A percentile compares a stretch with the other conserved stretches of the same genome.
These are phyloP conservation scores for Fonsecaea pugnacius DNA, from an alignment of 2,329 filamentous ascomycete species.

Conservation along the genomic window DNA sequence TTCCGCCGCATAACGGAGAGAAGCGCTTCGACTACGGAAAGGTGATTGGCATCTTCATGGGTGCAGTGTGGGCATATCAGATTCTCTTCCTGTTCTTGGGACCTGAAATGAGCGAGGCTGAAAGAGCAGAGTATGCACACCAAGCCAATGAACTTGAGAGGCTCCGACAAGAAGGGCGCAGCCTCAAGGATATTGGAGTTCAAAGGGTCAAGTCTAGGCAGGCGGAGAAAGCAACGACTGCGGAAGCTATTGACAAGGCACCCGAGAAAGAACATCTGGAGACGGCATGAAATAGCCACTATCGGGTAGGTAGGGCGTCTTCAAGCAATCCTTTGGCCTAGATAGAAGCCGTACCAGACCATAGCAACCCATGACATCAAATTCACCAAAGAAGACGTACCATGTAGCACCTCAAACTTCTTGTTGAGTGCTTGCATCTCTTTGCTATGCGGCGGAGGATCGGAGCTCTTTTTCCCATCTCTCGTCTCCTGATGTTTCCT, in stretches of 20 bases:
- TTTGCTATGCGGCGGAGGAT: slow-evolving; percentile 75
- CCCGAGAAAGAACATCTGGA: slow-evolving; percentile 13
- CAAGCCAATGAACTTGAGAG: slow-evolving; percentile 35
- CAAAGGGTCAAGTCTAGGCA: slow-evolving; percentile 22
- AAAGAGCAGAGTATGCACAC: slow-evolving; percentile 38
- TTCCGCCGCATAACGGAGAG: slow-evolving; percentile 41
- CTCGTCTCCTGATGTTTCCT: slow-evolving; percentile 82
- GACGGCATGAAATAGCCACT: background rate
- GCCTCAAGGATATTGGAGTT: slow-evolving; percentile 35
- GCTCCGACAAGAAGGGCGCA: slow-evolving; percentile 34
- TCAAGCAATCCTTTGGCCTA: slow-evolving; percentile 66
- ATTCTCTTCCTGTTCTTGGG: slow-evolving; percentile 44
- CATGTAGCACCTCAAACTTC: slow-evolving; percentile 78
- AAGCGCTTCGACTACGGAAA: slow-evolving; percentile 49
- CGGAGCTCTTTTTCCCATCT: slow-evolving; percentile 86
- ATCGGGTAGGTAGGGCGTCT: background rate
- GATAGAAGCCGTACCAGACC: slow-evolving; percentile 75
- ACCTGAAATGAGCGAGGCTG: slow-evolving; percentile 40
- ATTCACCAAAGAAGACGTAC: slow-evolving; percentile 79
- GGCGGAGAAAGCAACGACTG: background rate
- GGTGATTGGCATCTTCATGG: slow-evolving; percentile 45
- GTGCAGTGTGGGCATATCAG: slow-evolving; percentile 40
- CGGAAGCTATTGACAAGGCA: background rate
- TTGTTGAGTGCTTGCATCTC: slow-evolving; percentile 84
- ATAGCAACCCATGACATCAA: slow-evolving; percentile 70